Evolutionary conservation across 2,329 filamentous ascomycete genomes (phyloP), one percentile per base, ranked within the genome.

Genomic region (Alternaria gansuensis): DNA sequence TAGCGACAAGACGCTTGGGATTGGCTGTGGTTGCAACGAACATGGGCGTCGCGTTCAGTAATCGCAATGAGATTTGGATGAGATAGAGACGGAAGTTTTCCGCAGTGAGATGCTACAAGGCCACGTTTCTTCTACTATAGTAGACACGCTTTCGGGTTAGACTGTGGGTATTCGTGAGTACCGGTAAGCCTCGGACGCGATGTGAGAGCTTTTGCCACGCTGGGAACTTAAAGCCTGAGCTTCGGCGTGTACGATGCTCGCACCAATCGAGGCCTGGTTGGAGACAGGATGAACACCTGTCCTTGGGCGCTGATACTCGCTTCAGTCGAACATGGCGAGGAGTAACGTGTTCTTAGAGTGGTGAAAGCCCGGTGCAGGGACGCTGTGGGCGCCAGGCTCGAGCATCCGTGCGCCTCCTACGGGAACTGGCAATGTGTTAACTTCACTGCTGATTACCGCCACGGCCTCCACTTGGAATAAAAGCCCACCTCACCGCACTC

Each of bases 251-350:
- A 34, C 29, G 36, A 10, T 4, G 14, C 29, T n/a, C 14, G 11
- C 44, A 34, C 44, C 26, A 24, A 31, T 5, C 23, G 31, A 48
- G 44, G 44, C 29, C 44, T 31, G 24, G 31, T 55, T 55, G 21
- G 14, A 28, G 51, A 26, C 5, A 29, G 33, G 46, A 14, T 39
- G 65, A 70, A 71, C 71, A 74, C 69, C 71, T 74, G 71, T 67
- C 71, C 68, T 71, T 54, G 28, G 44, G 23, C 23, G 37, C 60
- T 53, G 52, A 53, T 29, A 31, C 8, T 24, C 21, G 45, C 31
- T 17, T 33, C 40, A 29, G 26, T 54, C 48, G 53, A 53, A 44
- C 40, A 28, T 53, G 54, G 51, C 45, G 59, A 54, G 54, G 23
- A 14, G 51, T 41, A 69, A 69, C 65, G 69, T 72, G 69, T 62